Conservation (phyloP, 2,329 filamentous ascomycete species). For the Herpomyces periplanetae region DNA sequence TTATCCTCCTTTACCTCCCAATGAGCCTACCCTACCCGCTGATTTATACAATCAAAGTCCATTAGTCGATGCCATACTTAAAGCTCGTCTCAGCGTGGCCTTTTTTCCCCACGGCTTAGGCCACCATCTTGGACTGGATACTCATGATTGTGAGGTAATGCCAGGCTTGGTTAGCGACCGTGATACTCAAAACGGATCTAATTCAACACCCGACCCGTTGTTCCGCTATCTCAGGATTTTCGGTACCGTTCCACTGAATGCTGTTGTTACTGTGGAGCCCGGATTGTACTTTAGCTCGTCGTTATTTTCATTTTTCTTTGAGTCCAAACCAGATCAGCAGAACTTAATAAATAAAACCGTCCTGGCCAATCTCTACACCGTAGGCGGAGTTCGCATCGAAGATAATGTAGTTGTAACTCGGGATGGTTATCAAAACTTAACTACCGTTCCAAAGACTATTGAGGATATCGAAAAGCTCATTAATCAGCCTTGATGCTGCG, state of each 20-base stretch:
- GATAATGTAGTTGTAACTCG: conserved; percentile 51
- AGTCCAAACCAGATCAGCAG: conserved; percentile 25
- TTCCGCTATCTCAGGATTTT: conserved; percentile 57
- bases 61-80: conserved; percentile 33
- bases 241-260: conserved; percentile 28
- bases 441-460: conserved; percentile 28
- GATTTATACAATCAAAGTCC: no score
- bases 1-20: no score
- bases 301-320: conserved; percentile 8
- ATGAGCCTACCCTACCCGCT: no score
- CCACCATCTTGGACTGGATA: conserved; percentile 70
- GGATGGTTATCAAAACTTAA: conserved; percentile 44
- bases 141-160: conserved; percentile 19
- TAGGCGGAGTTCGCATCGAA: conserved; percentile 74
- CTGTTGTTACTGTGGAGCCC: conserved; percentile 76
- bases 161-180: conserved; percentile 15
- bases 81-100: conserved; percentile 37
- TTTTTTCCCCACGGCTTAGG: conserved; percentile 77
- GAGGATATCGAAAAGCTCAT: conserved; percentile 24
- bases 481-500: no score
- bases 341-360: conserved; percentile 36
- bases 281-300: conserved; percentile 16
- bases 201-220: conserved; percentile 19
- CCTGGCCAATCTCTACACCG: conserved; percentile 25
- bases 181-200: conserved; percentile 22